Evolutionary conservation across 2,329 filamentous ascomycete species (phyloP).

Genomic region (Xylariaceae sp.): DNA sequence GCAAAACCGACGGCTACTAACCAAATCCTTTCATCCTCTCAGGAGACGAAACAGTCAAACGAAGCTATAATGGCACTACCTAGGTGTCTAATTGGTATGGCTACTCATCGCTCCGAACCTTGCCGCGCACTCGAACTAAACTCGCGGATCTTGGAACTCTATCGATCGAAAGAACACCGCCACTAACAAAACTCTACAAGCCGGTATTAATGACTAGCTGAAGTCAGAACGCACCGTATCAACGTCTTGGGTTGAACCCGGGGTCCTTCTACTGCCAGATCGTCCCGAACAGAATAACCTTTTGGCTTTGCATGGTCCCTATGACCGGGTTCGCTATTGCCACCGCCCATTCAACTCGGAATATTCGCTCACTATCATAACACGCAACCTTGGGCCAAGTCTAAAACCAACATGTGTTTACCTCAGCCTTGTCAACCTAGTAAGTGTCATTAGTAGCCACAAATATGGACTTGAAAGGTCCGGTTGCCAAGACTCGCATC

Average conservation of each 20-base stretch:
- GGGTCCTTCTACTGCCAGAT: no score
- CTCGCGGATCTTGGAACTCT: no score
- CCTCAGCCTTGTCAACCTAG: conserved; percentile 1
- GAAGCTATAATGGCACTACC: conserved; percentile 17
- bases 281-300: conserved; percentile 9
- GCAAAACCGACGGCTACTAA: neutral
- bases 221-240: no score
- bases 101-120: conserved; percentile 5
- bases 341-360: neutral
- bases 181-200: no score
- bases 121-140: no score
- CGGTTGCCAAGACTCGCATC: conserved; percentile 12
- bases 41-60: conserved; percentile 13
- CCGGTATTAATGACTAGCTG: no score
- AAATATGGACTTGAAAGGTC: neutral
- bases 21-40: conserved; percentile 14
- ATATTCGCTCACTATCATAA: neutral
- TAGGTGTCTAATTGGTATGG: no score
- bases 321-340: neutral
- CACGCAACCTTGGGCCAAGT: neutral
- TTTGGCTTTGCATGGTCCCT: neutral
- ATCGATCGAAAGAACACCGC: no score
- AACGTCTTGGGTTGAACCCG: no score
- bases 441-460: no score
- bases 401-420: neutral